Conservation (phyloP, 257 asterid species). For the Lavandula angustifolia region DNA sequence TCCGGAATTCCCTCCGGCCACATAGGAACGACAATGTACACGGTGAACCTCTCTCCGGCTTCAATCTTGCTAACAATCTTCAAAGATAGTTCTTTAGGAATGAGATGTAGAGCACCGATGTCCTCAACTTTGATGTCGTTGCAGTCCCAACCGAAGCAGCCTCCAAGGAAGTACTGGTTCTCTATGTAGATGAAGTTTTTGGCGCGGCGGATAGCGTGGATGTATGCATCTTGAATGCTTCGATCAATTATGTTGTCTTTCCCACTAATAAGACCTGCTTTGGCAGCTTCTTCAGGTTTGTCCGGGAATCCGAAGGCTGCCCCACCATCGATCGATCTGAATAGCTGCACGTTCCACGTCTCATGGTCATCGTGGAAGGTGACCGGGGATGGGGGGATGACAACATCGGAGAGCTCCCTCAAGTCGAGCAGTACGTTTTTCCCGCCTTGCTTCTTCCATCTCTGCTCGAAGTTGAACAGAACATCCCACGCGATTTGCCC, state of each 20-base stretch:
- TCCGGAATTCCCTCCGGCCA: slow-evolving; percentile 97
- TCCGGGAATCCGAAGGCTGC: slow-evolving; percentile 96
- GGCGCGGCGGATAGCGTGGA: slow-evolving; percentile 93
- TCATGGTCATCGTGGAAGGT: slow-evolving; percentile 76
- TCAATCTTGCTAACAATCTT: slow-evolving; percentile 86
- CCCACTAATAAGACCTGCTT: slow-evolving; percentile 85
- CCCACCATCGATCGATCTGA: slow-evolving; percentile 93
- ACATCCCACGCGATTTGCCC: slow-evolving; percentile 98
- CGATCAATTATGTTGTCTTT: slow-evolving; percentile 84
- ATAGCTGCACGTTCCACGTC: slow-evolving; percentile 85
- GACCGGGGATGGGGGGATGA: slow-evolving; percentile 82
- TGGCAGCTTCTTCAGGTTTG: slow-evolving; percentile 77
- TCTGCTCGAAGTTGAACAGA: slow-evolving; percentile 85
- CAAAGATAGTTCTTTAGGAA: slow-evolving; percentile 84
- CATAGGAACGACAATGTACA: slow-evolving; percentile 85
- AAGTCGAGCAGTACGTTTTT: slow-evolving; percentile 62
- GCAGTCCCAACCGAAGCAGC: slow-evolving; percentile 66
- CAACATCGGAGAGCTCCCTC: slow-evolving; percentile 66
- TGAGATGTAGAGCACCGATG: slow-evolving; percentile 76
- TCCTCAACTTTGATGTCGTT: slow-evolving; percentile 82
- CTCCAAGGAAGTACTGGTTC: slow-evolving; percentile 88
- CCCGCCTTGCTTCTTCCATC: slow-evolving; percentile 96
- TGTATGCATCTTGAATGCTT: slow-evolving; percentile 94
- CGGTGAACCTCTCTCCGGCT: slow-evolving; percentile 91
- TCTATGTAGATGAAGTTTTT: slow-evolving; percentile 81